Conservation (phyloP, 1,284 basidiomycete species). For the Stereum hirsutum region DNA sequence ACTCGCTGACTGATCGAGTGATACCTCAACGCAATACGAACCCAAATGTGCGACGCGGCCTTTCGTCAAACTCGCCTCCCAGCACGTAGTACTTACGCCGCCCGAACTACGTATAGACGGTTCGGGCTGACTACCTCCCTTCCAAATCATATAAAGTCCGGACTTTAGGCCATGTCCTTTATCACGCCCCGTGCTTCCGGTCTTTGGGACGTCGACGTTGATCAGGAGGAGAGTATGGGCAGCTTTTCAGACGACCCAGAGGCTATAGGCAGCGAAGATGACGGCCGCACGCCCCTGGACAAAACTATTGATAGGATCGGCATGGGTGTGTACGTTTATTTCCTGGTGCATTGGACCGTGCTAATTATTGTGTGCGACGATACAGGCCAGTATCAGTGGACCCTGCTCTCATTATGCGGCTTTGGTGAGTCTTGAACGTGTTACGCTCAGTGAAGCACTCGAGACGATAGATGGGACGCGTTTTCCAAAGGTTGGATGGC, state of each 20-base stretch:
- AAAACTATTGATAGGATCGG: conserved; percentile 85
- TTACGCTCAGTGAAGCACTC: not conserved
- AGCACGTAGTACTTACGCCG: too few relatives aligned
- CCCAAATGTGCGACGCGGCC: too few relatives aligned
- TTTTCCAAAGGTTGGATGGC: conserved; percentile 64
- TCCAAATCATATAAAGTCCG: too few relatives aligned
- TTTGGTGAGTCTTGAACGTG: conserved; percentile 51
- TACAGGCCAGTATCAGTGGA: conserved; percentile 72
- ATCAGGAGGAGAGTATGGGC: conserved; percentile 25
- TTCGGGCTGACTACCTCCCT: too few relatives aligned
- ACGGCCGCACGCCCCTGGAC: conserved; percentile 66
- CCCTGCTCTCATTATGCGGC: conserved; percentile 72
- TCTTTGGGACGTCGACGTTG: conserved; percentile 30
- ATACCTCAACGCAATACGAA: too few relatives aligned
- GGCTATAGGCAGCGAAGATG: conserved; percentile 26
- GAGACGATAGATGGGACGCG: not conserved
- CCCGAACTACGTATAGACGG: too few relatives aligned
- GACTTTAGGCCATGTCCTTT: conserved; percentile 14
- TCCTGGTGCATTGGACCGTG: conserved; percentile 3
- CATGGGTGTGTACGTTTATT: conserved; percentile 51
- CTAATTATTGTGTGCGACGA: not conserved
- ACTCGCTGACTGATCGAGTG: too few relatives aligned
- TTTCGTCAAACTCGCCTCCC: too few relatives aligned
- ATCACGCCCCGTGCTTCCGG: conserved; percentile 37
- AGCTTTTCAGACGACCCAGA: conserved; percentile 28